Evolutionary conservation across 768 basidiomycete species (phyloP), one percentile per base, ranked within the genome.

Genomic region (Ramaria rubella): DNA sequence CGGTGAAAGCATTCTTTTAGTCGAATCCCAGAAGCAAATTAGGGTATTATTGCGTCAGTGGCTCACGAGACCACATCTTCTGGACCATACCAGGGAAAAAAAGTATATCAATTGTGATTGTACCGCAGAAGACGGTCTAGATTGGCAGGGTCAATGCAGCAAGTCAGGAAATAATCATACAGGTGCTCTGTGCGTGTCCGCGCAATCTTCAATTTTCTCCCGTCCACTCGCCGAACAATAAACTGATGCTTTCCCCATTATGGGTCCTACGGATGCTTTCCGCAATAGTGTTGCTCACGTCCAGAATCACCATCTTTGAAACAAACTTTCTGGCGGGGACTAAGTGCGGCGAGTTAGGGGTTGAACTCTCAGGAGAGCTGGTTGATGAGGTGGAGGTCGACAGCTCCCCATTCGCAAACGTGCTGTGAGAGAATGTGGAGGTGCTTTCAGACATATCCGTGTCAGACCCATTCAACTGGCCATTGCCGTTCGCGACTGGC

Each of bases 211-310:
- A 51, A 19, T 30, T 34, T 26, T 17, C 29, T 24, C 33, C 33
- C 8, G 11, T 36, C 84, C 86, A 90, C 64, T 91, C 90, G 38
- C 87, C 88, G 62, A 94, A 94, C 11, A 94, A 74, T 33, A 93
- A 68, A 60, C 88, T 90, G 65, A 94, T 93, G 60, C 90, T 92
- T 73, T 94, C 92, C 57, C 93, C 92, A 59, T 94, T 94, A 69
- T 94, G 92, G 3, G 90, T 94, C 59, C 95, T 79, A 40, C 96
- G 85, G 55, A 99, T 96, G 62, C 90, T 93, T 75, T 99, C 96
- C 5, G 96, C 90, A 61, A 99, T 85, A 34, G 90, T 91, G 26
- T 90, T 82, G 66, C 86, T 89, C 65, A 98, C 81, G 71, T 99
- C 96, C 64, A 99, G 82, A 7, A 87, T 86, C 63, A 87, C 81